These are phyloP conservation scores for Wallacemonas sp. DNA, from an alignment of 208 protist species.

Conservation along the genomic window DNA sequence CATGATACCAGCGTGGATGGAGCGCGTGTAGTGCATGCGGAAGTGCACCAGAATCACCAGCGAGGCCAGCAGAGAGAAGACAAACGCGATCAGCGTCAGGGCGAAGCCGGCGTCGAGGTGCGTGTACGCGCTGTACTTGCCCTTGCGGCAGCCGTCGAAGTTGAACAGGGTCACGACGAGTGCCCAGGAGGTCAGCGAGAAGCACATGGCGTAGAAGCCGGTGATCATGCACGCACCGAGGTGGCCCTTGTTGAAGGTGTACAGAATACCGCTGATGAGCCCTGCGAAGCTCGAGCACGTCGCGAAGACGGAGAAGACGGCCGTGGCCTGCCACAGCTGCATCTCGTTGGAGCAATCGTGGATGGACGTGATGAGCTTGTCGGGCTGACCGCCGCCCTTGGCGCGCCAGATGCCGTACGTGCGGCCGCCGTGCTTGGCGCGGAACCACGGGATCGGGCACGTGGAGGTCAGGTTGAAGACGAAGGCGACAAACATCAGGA, in stretches of 20 bases:
- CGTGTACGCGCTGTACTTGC: slow-evolving; percentile 30
- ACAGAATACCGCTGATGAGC: slow-evolving; percentile 32
- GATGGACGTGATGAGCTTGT: slow-evolving; percentile 29
- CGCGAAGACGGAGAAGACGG: slow-evolving; percentile 41
- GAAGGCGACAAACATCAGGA: slow-evolving; percentile 28
- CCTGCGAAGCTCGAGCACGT: slow-evolving; percentile 29
- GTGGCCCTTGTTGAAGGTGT: slow-evolving; percentile 38
- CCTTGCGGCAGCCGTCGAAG: slow-evolving; percentile 44
- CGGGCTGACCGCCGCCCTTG: slow-evolving; percentile 34
- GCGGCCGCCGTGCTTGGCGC: slow-evolving; percentile 25
- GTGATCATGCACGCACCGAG: slow-evolving; percentile 38
- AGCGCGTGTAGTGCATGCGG: slow-evolving; percentile 37
- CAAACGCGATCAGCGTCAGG: slow-evolving; percentile 40
- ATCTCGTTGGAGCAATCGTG: slow-evolving; percentile 48
- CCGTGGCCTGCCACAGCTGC: slow-evolving; percentile 49
- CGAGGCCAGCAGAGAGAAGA: slow-evolving; percentile 25
- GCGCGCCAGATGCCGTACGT: slow-evolving; percentile 45
- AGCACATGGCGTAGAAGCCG: slow-evolving; percentile 42
- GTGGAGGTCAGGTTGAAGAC: slow-evolving; percentile 42
- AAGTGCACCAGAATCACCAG: slow-evolving; percentile 38
- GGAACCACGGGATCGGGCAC: slow-evolving; percentile 49
- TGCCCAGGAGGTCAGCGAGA: slow-evolving; percentile 43
- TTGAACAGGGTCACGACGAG: slow-evolving; percentile 36
- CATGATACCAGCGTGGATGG: slow-evolving; percentile 34
- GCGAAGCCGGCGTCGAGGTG: slow-evolving; percentile 51